A percentile compares a stretch with the other conserved stretches of the same genome.
Evolutionary conservation across 2,329 filamentous ascomycete genomes (phyloP).

Genomic region (Chrysosporium keratinophilum): DNA sequence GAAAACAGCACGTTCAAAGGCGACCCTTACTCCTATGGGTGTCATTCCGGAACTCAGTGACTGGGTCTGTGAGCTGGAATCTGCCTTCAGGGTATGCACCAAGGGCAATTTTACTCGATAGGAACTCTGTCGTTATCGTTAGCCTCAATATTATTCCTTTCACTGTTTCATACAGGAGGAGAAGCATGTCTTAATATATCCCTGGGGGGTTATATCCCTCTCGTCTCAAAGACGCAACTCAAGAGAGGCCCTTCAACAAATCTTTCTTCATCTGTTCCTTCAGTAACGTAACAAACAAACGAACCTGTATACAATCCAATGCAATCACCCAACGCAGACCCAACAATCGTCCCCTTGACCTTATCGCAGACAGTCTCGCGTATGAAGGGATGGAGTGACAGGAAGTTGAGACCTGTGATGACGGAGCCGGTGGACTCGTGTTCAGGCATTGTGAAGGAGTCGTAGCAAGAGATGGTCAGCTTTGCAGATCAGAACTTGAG

Average conservation of each 20-base stretch:
- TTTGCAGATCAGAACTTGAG: neutral
- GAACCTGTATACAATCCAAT: constrained; percentile 44
- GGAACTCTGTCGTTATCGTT: constrained; percentile 14
- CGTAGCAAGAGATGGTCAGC: neutral
- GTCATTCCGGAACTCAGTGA: constrained; percentile 17
- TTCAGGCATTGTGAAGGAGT: neutral
- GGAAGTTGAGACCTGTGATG: constrained; percentile 14
- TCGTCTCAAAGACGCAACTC: no score
- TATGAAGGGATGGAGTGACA: constrained; percentile 24
- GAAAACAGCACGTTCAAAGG: neutral
- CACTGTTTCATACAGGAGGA: neutral
- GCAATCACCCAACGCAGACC: constrained; percentile 45
- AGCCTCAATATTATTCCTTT: neutral
- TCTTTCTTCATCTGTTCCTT: neutral
- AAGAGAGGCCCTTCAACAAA: neutral
- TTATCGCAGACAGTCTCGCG: constrained; percentile 26
- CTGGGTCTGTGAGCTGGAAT: constrained; percentile 16
- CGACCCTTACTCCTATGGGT: constrained; percentile 16
- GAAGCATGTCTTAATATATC: neutral
- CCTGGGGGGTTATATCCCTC: no score
- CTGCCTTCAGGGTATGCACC: constrained; percentile 16
- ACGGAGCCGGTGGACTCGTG: neutral
- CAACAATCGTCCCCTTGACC: constrained; percentile 40
- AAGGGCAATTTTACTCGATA: constrained; percentile 12
- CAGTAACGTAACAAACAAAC: neutral